These are phyloP conservation scores for Croton laevigatus DNA, from an alignment of 441 rosid genomes.

Conservation along the genomic window DNA sequence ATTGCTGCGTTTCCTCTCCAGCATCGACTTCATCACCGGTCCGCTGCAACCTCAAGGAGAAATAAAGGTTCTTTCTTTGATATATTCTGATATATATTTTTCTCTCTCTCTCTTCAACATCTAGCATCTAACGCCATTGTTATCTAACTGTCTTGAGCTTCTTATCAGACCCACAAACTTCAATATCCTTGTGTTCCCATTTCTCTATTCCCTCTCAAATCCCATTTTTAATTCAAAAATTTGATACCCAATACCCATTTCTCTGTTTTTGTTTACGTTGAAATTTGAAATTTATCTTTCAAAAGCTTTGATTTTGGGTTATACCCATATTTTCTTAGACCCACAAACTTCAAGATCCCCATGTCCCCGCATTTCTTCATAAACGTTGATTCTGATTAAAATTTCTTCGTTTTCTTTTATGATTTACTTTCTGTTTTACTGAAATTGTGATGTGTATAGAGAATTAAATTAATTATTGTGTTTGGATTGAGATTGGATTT, in stretches of 20 bases:
- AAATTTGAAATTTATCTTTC: background rate
- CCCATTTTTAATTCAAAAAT: conserved; percentile 1
- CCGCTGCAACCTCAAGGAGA: too few species aligned
- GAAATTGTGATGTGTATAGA: too few species aligned
- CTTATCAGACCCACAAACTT: background rate
- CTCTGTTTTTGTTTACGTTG: background rate
- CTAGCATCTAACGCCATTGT: background rate
- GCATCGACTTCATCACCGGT: too few species aligned
- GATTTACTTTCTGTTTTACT: too few species aligned
- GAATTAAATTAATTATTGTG: too few species aligned
- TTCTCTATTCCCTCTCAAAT: background rate
- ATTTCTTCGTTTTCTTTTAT: too few species aligned
- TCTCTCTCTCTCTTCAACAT: background rate
- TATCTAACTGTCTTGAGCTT: background rate
- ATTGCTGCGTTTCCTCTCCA: too few species aligned
- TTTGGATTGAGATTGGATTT: too few species aligned
- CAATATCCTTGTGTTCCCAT: conserved; percentile 8
- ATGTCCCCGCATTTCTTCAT: too few species aligned
- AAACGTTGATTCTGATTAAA: too few species aligned
- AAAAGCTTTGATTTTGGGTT: background rate
- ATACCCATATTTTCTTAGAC: background rate
- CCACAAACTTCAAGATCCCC: too few species aligned
- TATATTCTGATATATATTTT: background rate
- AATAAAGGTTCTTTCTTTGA: background rate
- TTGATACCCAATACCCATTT: conserved; percentile 9